A percentile compares a stretch with the other conserved stretches of the same genome.
phyloP scores from a whole-genome alignment of 2,329 filamentous ascomycete species.

The Fusarium haematococcum region DNA sequence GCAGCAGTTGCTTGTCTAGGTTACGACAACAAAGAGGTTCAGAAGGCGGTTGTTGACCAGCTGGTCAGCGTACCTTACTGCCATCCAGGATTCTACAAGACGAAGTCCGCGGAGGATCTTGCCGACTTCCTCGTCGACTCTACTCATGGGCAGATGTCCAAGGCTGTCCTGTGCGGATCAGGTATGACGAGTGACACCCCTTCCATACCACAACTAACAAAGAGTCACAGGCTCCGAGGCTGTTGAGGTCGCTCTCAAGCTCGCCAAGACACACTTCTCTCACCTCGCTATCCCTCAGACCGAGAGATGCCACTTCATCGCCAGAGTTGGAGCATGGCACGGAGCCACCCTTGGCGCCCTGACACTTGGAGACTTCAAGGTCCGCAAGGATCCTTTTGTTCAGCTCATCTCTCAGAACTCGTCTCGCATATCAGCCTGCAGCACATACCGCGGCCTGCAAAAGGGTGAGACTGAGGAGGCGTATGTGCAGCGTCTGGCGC shows the following conservation, averaged over 20 bases:
- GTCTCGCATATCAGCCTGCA: constrained; percentile 29
- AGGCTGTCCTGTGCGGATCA: constrained; percentile 36
- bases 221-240: constrained; percentile 27
- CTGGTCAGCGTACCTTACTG: constrained; percentile 36
- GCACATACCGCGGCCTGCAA: constrained; percentile 35
- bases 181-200: constrained; percentile 1
- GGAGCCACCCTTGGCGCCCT: constrained; percentile 35
- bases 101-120: constrained; percentile 31
- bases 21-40: constrained; percentile 37
- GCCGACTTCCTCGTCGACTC: constrained; percentile 37
- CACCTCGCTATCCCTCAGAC: constrained; percentile 30
- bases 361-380: constrained; percentile 35
- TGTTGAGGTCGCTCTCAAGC: constrained; percentile 36
- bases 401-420: constrained; percentile 31
- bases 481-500: constrained; percentile 55
- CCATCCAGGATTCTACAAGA: constrained; percentile 39
- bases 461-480: constrained; percentile 51
- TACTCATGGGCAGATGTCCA: constrained; percentile 33
- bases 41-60: constrained; percentile 37
- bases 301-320: constrained; percentile 33
- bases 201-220: neutral
- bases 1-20: constrained; percentile 41
- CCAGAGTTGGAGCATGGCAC: constrained; percentile 31
- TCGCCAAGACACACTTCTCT: constrained; percentile 35
- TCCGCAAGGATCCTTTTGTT: constrained; percentile 35